Evolutionary conservation across 176 grass and related monocot species (phyloP).

Genomic region (Aegilops tauschii): DNA sequence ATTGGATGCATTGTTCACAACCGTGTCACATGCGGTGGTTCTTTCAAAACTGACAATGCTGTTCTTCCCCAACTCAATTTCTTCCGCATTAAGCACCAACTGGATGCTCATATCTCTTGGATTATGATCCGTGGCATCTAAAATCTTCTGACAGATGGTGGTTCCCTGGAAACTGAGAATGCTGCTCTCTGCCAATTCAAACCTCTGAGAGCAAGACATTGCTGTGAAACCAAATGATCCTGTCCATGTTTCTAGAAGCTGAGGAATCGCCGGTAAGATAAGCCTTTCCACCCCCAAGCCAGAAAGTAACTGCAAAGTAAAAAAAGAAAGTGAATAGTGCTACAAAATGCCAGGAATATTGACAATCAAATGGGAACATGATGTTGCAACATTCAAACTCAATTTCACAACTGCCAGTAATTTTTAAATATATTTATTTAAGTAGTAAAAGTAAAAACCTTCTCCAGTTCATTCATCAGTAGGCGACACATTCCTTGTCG

Average conservation of each 20-base stretch:
- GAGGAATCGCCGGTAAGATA: conserved; percentile 58
- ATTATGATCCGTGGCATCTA: conserved; percentile 15
- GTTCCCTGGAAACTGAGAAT: conserved; percentile 65
- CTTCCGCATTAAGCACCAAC: conserved; percentile 2
- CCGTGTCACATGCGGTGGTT: conserved; percentile 10
- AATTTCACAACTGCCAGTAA: background rate
- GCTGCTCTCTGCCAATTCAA: conserved; percentile 37
- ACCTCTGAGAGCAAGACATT: conserved; percentile 40
- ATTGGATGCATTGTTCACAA: background rate
- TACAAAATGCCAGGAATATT: conserved; percentile 27
- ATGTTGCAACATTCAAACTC: background rate
- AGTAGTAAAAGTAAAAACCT: conserved; percentile 36
- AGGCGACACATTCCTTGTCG: conserved; percentile 60
- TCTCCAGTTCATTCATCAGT: conserved; percentile 62
- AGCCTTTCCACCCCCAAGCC: conserved; percentile 57
- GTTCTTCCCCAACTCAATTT: background rate
- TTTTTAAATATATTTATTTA: conserved; percentile 17
- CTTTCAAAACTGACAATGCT: conserved; percentile 4
- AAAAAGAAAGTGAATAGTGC: conserved; percentile 23
- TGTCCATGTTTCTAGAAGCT: conserved; percentile 64
- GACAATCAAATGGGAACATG: conserved; percentile 4
- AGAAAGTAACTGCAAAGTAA: conserved; percentile 50
- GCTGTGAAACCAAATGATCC: conserved; percentile 54
- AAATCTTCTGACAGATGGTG: conserved; percentile 60
- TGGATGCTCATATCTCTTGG: background rate